Evolutionary conservation across 345 rosid species (phyloP), one percentile per base, ranked within the genome.

Genomic region (Acer negundo): DNA sequence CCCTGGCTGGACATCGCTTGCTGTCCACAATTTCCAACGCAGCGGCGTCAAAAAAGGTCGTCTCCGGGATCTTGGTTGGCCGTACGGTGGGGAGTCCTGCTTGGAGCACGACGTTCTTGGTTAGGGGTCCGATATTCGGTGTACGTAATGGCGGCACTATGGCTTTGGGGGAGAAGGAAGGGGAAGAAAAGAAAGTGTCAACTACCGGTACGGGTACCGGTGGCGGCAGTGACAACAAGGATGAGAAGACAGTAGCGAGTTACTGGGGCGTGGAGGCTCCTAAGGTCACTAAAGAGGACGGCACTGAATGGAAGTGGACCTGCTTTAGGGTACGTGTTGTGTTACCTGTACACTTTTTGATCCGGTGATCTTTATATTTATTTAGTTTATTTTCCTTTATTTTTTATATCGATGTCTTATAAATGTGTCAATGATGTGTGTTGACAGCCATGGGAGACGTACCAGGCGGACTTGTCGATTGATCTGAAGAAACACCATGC

Each of bases 401-500:
- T 13, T n/a, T 7, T 22, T 42, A 10, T 5, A 26, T n/a, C 10
- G 19, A 63, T 28, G 15, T 49, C 38, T 22, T 6, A 47, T 42
- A 55, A 24, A 42, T 2, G 8, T 42, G 19, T 4, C 62, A 0
- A 23, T 22, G 9, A 7, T 24, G 28, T n/a, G 7, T 31, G 12
- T 35, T 35, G 66, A 7, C 40, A 84, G 89, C 89, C 89, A 70
- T 80, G 84, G 85, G 89, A 90, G 84, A 79, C 97, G 47, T 91
- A 93, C 83, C 2, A 81, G 70, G 83, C 95, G 51, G 88, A 93
- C 77, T 0, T 82, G 81, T 82, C 90, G 0, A 90, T 91, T 63
- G 92, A 93, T 88, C 84, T 93, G 84, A 78, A 80, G 75, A 93
- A 89, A 84, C 97, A 93, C 71, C 97, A 93, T 47, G 81, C 20